A percentile compares a stretch with the other conserved stretches of the same genome.
These are phyloP conservation scores for Hortiboletus flavorubellus DNA, from an alignment of 768 basidiomycete species.

Conservation along the genomic window DNA sequence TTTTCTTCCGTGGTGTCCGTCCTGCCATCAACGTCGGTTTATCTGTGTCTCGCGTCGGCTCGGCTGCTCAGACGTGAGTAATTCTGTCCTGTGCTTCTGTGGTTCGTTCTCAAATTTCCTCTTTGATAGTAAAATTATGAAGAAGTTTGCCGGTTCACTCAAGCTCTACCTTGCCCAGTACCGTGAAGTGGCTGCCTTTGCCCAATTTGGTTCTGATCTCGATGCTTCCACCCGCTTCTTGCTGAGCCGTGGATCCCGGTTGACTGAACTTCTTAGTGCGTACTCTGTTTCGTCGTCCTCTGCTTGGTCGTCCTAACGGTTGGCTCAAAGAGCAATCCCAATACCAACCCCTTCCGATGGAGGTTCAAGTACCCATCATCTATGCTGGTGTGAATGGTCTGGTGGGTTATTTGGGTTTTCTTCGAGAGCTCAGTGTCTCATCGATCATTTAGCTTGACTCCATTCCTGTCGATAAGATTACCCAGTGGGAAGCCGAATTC, in stretches of 20 bases:
- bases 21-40: slow-evolving; percentile 99
- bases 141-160: slow-evolving; percentile 99
- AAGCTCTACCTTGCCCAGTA: slow-evolving; percentile 99
- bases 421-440: neutral
- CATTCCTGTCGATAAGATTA: slow-evolving; percentile 93
- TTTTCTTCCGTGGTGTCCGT: slow-evolving; percentile 99
- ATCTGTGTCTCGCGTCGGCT: slow-evolving; percentile 99
- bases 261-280: slow-evolving; percentile 92
- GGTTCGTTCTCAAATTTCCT: neutral
- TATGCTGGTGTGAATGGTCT: slow-evolving; percentile 99
- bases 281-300: neutral
- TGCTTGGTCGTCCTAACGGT: slow-evolving; percentile 8
- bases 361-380: slow-evolving; percentile 97
- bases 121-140: slow-evolving; percentile 87
- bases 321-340: slow-evolving; percentile 84
- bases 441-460: slow-evolving; percentile 67
- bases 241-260: slow-evolving; percentile 94
- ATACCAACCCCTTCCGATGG: slow-evolving; percentile 92
- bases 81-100: neutral
- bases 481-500: slow-evolving; percentile 91
- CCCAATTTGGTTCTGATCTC: slow-evolving; percentile 99
- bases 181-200: slow-evolving; percentile 99
- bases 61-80: slow-evolving; percentile 96
- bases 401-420: slow-evolving; percentile 41
- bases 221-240: slow-evolving; percentile 99